Evolutionary conservation across 371 early-diverging fungal species (phyloP).

Genomic region (Zychaea mexicana): DNA sequence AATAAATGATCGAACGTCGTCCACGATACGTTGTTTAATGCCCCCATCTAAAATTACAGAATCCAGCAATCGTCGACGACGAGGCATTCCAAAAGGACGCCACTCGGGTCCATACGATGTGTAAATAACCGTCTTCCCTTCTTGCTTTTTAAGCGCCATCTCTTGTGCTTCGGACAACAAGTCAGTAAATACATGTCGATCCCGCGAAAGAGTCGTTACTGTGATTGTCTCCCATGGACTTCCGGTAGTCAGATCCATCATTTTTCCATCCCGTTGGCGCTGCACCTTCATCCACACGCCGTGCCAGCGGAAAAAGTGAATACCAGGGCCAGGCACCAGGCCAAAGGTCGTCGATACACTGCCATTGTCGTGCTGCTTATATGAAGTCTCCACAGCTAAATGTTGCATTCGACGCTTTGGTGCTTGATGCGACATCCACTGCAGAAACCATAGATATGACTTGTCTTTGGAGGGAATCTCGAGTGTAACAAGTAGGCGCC

Average conservation of each 20-base stretch:
- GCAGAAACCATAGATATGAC: conserved; percentile 91
- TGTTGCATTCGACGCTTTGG: conserved; percentile 67
- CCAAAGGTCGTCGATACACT: conserved; percentile 81
- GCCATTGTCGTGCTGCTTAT: conserved; percentile 91
- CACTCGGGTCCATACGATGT: conserved; percentile 96
- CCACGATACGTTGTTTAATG: conserved; percentile 72
- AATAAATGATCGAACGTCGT: conserved; percentile 88
- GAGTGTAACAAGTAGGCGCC: conserved; percentile 85
- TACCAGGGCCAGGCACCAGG: conserved; percentile 93
- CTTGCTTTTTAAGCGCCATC: conserved; percentile 83
- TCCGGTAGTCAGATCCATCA: conserved; percentile 90
- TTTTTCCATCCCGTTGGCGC: conserved; percentile 80
- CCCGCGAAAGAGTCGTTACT: conserved; percentile 85
- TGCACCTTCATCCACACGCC: conserved; percentile 91
- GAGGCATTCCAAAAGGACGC: conserved; percentile 96
- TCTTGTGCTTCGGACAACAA: conserved; percentile 85
- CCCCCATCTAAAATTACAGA: conserved; percentile 89
- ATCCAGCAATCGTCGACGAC: conserved; percentile 79
- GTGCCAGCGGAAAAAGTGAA: conserved; percentile 82
- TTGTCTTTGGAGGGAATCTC: conserved; percentile 96
- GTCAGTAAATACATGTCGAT: conserved; percentile 73
- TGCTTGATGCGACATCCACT: conserved; percentile 83
- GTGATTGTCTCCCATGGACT: conserved; percentile 95
- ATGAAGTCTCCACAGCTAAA: conserved; percentile 87
- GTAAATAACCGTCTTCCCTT: conserved; percentile 94